A percentile compares a stretch with the other conserved stretches of the same genome.
phyloP scores from a whole-genome alignment of 2,329 filamentous ascomycete species.

The Trichoderma sp. region DNA sequence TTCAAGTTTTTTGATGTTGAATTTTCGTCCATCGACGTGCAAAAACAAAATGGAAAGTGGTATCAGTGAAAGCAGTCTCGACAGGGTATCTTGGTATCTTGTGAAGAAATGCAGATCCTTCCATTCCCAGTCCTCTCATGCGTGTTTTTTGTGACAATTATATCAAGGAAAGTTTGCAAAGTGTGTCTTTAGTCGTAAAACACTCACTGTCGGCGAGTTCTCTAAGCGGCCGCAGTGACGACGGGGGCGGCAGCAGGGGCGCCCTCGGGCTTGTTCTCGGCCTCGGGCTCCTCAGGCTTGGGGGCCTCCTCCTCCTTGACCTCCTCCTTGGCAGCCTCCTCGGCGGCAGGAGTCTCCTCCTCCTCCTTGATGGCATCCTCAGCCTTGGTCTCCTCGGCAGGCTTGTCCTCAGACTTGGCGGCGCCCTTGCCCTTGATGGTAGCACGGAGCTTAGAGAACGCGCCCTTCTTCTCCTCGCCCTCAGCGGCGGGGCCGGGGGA shows the following conservation, averaged over 20 bases:
- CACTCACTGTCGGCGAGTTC: conserved; percentile 26
- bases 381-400: conserved; percentile 34
- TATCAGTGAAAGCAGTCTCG: conserved; percentile 49
- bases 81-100: conserved; percentile 54
- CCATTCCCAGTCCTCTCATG: conserved; percentile 46
- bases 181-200: conserved; percentile 27
- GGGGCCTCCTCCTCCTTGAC: conserved; percentile 26
- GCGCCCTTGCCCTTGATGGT: conserved; percentile 50
- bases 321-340: conserved; percentile 33
- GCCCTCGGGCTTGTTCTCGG: conserved; percentile 42
- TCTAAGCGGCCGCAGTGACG: conserved; percentile 53
- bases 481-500: conserved; percentile 55
- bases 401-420: conserved; percentile 44
- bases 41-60: conserved; percentile 38
- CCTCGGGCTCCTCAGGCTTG: conserved; percentile 32
- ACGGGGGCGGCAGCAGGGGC: conserved; percentile 43
- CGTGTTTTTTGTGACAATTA: conserved; percentile 31
- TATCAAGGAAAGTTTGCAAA: conserved; percentile 25
- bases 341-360: conserved; percentile 31
- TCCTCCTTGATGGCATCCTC: conserved; percentile 38
- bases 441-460: conserved; percentile 60
- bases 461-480: conserved; percentile 53
- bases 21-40: conserved; percentile 23
- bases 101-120: conserved; percentile 53
- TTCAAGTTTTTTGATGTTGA: conserved; percentile 21